A percentile compares a stretch with the other conserved stretches of the same genome.
Evolutionary conservation across 495 filamentous ascomycete genomes (phyloP).

Genomic region (Penicillium canariense): DNA sequence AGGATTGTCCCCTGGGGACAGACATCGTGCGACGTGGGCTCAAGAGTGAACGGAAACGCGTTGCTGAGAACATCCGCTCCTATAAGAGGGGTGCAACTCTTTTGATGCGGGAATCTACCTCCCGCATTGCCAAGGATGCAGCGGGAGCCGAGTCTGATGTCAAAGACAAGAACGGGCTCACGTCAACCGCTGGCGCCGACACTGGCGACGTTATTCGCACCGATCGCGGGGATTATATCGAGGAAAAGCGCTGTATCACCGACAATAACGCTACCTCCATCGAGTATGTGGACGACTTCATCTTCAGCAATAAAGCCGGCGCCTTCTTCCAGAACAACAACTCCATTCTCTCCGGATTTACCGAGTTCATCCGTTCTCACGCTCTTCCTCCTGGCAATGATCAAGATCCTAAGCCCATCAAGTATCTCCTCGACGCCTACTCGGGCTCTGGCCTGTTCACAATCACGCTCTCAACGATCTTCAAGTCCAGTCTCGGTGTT

Average conservation of each 20-base stretch:
- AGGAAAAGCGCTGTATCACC: conserved; percentile 83
- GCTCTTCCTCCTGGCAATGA: conserved; percentile 52
- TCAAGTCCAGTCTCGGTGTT: conserved; percentile 67
- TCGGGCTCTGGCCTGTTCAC: conserved; percentile 96
- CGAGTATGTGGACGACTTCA: conserved; percentile 82
- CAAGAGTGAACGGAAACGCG: conserved; percentile 66
- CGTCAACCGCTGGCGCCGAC: conserved; percentile 22
- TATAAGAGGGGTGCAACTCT: conserved; percentile 85
- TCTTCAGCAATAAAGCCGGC: conserved; percentile 86
- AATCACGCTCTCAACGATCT: conserved; percentile 81
- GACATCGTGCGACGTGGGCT: conserved; percentile 76
- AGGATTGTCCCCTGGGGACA: conserved; percentile 95
- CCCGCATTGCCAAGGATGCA: conserved; percentile 56
- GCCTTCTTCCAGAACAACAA: conserved; percentile 99
- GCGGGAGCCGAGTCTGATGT: conserved; percentile 13
- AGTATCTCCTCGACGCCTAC: conserved; percentile 93
- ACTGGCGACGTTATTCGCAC: conserved; percentile 36
- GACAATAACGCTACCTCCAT: conserved; percentile 74
- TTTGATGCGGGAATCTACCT: conserved; percentile 81
- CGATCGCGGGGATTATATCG: conserved; percentile 51
- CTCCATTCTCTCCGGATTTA: conserved; percentile 89
- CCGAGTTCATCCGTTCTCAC: conserved; percentile 81
- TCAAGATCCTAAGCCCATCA: conserved; percentile 50
- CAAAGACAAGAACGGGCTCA: conserved; percentile 15
- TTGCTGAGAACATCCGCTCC: conserved; percentile 63